Base-by-base conservation (phyloP, 148 eudicot genomes). In the Chenopodium berlandieri region DNA sequence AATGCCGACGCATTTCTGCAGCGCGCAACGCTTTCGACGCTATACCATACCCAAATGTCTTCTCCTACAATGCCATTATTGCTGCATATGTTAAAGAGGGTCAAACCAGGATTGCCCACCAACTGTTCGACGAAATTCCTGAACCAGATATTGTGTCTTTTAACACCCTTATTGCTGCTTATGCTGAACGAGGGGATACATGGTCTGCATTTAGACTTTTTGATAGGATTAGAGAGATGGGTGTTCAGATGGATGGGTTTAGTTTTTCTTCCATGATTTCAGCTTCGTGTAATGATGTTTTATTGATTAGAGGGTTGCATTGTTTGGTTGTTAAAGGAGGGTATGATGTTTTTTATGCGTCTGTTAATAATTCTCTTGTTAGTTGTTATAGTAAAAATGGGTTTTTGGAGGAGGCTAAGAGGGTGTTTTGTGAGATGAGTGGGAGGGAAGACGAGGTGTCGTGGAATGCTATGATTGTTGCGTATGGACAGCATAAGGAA, bases 391-490 rank as follows among this genome's bases (percentile, higher is more conserved):
- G 97, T 32, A 93, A 86, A 76, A 85, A 86, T 64, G 94, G 91
- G 83, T 80, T 56, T 76, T 88, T 93, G 79, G 75, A 79, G 1
- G 90, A 82, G 73, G 94, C 94, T 16, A 88, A 88, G 76, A 75
- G 78, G 83, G 82, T 90, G 44, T 93, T 93, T 78, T 74, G 31
- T 76, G 86, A 73, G 13, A 88, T 91, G 87, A 83, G 46, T 67
- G 90, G 88, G 80, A 83, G 85, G 47, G 84, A 85, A 81, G 95
- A 93, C 75, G 93, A 90, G 84, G 97, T 93, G 60, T 83, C 95
- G 31, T 93, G 97, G 97, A 93, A 93, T 84, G 90, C 94, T 44
- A 91, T 93, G 95, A 89, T 93, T 40, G 95, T 93, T 65, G 95
- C 91, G 0, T 86, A 87, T 80, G 93, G 93, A 2, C 94, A 90